These are phyloP conservation scores for Aspergillus intermedius DNA, from an alignment of 2,329 filamentous ascomycete species.

Conservation along the genomic window DNA sequence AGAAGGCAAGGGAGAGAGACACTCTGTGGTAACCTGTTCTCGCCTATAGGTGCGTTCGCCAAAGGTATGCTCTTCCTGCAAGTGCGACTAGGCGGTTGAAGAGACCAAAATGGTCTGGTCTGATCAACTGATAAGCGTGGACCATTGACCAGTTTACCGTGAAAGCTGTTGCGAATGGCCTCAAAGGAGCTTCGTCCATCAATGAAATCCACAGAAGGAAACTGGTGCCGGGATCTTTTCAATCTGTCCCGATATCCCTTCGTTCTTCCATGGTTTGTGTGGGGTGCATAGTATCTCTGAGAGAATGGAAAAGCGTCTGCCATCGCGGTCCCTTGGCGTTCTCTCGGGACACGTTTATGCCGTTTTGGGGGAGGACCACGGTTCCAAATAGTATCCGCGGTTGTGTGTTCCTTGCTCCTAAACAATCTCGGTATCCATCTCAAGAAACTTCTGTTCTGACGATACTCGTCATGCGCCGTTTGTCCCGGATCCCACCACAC, in stretches of 20 bases:
- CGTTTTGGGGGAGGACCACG: slow-evolving; percentile 8
- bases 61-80: too few relatives aligned
- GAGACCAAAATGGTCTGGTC: neutral
- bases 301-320: neutral
- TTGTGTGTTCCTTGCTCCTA: slow-evolving; percentile 18
- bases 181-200: neutral
- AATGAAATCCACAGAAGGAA: neutral
- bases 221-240: neutral
- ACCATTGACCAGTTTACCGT: neutral
- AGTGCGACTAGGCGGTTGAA: neutral
- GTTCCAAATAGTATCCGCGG: slow-evolving; percentile 23
- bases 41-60: too few relatives aligned
- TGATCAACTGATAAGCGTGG: neutral
- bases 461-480: slow-evolving; percentile 16
- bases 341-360: neutral
- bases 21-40: neutral
- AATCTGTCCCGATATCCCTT: neutral
- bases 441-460: slow-evolving; percentile 9
- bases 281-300: neutral
- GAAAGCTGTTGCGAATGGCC: neutral
- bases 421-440: slow-evolving; percentile 22
- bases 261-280: neutral
- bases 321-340: neutral
- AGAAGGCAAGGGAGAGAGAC: slow-evolving; percentile 15
- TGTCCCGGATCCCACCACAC: slow-evolving; percentile 37